Evolutionary conservation across 1,284 basidiomycete genomes (phyloP).

Genomic region (Austropuccinia psidii): DNA sequence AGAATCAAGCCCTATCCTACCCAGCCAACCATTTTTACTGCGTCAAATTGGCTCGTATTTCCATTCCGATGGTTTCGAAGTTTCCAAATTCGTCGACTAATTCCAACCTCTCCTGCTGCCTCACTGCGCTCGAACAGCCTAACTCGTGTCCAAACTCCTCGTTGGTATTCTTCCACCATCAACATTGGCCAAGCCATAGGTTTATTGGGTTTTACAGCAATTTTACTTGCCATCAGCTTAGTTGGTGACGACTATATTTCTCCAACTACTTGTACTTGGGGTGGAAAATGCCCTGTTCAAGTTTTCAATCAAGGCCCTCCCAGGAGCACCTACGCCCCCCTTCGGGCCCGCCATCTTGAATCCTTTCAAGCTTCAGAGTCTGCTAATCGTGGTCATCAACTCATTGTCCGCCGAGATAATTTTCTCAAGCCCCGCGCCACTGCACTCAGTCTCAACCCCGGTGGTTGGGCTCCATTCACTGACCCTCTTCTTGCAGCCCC

Average conservation of each 20-base stretch:
- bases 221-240: slow-evolving; percentile 46
- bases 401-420: not conserved
- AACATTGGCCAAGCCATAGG: slow-evolving; percentile 38
- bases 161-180: slow-evolving; percentile 26
- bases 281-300: slow-evolving; percentile 27
- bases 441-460: slow-evolving; percentile 42
- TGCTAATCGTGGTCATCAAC: slow-evolving; percentile 37
- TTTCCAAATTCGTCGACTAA: slow-evolving; percentile 8
- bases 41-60: not conserved
- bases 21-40: not conserved
- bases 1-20: not conserved
- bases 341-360: not conserved
- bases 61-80: not conserved
- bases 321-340: slow-evolving; percentile 16
- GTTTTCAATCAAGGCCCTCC: slow-evolving; percentile 35
- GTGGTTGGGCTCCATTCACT: slow-evolving; percentile 42
- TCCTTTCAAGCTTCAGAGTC: not conserved
- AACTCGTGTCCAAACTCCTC: not conserved
- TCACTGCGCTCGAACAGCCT: not conserved
- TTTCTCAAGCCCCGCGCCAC: slow-evolving; percentile 17
- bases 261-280: slow-evolving; percentile 51
- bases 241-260: slow-evolving; percentile 68
- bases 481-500: slow-evolving; percentile 47
- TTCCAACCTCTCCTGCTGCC: not conserved
- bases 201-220: slow-evolving; percentile 51